Evolutionary conservation across 768 basidiomycete species (phyloP).

Genomic region (Phlebiopsis gigantea): DNA sequence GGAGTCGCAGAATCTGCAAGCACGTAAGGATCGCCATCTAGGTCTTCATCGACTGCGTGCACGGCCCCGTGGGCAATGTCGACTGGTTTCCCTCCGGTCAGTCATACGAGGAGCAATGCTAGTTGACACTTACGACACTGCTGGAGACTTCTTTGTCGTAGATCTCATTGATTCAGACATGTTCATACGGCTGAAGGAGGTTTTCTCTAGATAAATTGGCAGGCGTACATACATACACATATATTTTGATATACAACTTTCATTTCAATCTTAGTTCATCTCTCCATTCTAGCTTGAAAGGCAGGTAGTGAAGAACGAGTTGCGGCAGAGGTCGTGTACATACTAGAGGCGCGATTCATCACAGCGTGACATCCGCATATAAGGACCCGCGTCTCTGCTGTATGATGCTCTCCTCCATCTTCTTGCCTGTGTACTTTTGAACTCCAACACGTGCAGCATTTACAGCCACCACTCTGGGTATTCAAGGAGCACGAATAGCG

Average conservation of each 20-base stretch:
- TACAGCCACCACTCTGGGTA: neutral
- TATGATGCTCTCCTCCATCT: too few species aligned
- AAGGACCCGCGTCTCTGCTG: too few species aligned
- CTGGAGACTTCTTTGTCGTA: neutral
- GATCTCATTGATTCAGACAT: constrained; percentile 6
- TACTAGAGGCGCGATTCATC: too few species aligned
- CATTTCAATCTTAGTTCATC: too few species aligned
- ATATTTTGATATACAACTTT: too few species aligned
- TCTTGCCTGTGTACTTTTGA: too few species aligned
- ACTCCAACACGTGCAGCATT: neutral
- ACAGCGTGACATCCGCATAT: too few species aligned
- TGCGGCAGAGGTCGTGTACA: too few species aligned
- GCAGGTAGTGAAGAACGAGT: too few species aligned
- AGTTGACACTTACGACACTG: neutral
- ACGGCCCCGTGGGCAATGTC: neutral
- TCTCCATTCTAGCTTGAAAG: too few species aligned
- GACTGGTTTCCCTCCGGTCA: neutral
- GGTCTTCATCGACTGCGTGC: neutral
- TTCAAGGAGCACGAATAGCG: neutral
- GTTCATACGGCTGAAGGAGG: neutral
- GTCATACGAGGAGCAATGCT: constrained; percentile 3
- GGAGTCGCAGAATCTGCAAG: neutral
- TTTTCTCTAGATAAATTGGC: too few species aligned
- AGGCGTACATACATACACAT: too few species aligned
- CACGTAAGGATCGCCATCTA: constrained; percentile 4